phyloP scores from a whole-genome alignment of 1,284 basidiomycete genomes.

The Cystobasidium sp. region DNA sequence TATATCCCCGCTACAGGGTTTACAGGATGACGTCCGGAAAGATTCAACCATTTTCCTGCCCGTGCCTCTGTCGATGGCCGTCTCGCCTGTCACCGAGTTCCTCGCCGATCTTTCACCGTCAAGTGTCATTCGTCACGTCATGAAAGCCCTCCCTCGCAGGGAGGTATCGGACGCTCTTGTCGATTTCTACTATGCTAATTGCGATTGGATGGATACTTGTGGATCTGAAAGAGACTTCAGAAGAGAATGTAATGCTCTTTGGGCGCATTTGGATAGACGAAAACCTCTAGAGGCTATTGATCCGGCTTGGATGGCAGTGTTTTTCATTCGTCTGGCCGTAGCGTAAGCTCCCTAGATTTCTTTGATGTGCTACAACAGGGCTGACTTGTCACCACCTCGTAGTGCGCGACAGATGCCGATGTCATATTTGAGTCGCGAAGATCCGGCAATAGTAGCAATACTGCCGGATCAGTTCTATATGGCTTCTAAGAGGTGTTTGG shows the following conservation, averaged over 20 bases:
- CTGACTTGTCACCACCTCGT: neutral
- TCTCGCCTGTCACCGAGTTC: conserved; percentile 16
- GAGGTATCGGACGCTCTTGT: conserved; percentile 24
- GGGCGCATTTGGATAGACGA: neutral
- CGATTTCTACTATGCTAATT: conserved; percentile 21
- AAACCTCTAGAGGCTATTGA: conserved; percentile 16
- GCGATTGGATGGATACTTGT: conserved; percentile 6
- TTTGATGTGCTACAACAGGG: neutral
- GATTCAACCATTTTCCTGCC: conserved; percentile 27
- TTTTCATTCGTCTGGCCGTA: conserved; percentile 19
- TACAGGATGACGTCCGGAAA: neutral
- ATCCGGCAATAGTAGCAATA: conserved; percentile 8
- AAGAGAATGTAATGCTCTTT: conserved; percentile 17
- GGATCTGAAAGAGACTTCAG: conserved; percentile 14
- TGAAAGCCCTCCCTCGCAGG: conserved; percentile 26
- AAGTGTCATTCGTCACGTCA: conserved; percentile 9
- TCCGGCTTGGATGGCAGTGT: conserved; percentile 39
- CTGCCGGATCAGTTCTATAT: conserved; percentile 37
- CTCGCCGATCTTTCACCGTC: conserved; percentile 10
- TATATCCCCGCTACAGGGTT: neutral
- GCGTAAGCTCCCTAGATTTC: conserved; percentile 7
- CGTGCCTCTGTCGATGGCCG: conserved; percentile 11
- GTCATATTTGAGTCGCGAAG: conserved; percentile 3
- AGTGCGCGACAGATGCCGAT: conserved; percentile 19
- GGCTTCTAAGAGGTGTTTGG: conserved; percentile 12